Percentiles rank a stretch among this genome's conserved stretches.
Conservation (phyloP, 1,284 basidiomycete species). For the Pseudozyma thailandica region DNA sequence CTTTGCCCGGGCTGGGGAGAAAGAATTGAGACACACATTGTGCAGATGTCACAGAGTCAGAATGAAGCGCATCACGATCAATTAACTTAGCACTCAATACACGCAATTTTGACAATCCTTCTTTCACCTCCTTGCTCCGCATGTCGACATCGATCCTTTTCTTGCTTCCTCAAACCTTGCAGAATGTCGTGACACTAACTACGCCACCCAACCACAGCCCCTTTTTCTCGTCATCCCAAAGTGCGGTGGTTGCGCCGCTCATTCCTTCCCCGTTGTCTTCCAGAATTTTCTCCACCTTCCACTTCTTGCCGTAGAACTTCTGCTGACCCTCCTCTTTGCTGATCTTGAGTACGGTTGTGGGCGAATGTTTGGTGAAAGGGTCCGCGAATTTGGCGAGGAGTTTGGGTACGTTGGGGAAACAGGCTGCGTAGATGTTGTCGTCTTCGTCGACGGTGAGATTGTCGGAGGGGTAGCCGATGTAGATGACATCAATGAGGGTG, state of each 20-base stretch:
- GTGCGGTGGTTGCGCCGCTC: conserved; percentile 35
- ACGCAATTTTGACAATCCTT: background rate
- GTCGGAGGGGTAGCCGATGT: conserved; percentile 50
- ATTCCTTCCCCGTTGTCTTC: conserved; percentile 49
- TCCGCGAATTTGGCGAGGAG: conserved; percentile 43
- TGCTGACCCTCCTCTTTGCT: conserved; percentile 47
- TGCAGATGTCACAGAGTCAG: background rate
- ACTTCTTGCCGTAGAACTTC: conserved; percentile 58
- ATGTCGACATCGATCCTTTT: background rate
- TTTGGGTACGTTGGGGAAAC: conserved; percentile 45
- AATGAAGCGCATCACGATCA: background rate
- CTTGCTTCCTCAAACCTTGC: conserved; percentile 14
- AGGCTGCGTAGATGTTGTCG: conserved; percentile 47
- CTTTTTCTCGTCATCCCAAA: conserved; percentile 29
- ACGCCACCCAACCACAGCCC: conserved; percentile 37
- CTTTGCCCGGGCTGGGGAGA: conserved; percentile 58
- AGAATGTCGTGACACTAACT: conserved; percentile 21
- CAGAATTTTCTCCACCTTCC: conserved; percentile 51
- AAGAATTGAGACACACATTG: conserved; percentile 28
- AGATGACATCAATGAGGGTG: conserved; percentile 47
- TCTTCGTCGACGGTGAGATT: conserved; percentile 52
- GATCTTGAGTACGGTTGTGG: conserved; percentile 47
- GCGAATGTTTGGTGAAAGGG: conserved; percentile 26
- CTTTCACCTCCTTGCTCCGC: too few relatives aligned
- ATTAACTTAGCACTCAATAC: background rate